Conservation (phyloP, 179 eudicot genomes). For the Beta macrorhiza region DNA sequence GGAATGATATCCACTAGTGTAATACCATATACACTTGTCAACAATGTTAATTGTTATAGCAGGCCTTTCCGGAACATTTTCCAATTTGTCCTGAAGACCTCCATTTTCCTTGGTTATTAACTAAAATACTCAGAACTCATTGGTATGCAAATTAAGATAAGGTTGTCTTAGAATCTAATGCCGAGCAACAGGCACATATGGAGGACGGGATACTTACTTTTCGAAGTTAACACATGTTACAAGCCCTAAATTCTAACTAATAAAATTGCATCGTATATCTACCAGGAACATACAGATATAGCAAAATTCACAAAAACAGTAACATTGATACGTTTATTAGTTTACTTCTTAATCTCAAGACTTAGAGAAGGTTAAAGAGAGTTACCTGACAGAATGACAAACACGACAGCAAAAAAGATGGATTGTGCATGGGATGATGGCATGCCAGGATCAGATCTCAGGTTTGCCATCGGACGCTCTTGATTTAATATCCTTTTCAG, state of each 20-base stretch:
- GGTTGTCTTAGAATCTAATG: not conserved
- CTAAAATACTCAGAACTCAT: not conserved
- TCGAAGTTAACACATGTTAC: not conserved
- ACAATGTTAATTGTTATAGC: not conserved
- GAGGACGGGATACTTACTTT: not conserved
- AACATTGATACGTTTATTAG: not conserved
- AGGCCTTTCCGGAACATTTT: not conserved
- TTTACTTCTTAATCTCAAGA: not conserved
- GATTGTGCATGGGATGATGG: conserved; percentile 91
- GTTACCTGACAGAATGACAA: conserved; percentile 54
- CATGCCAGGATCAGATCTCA: conserved; percentile 87
- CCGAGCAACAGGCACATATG: not conserved
- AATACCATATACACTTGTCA: not conserved
- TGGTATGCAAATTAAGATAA: not conserved
- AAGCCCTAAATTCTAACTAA: not conserved
- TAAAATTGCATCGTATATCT: not conserved
- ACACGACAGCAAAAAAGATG: conserved; percentile 48
- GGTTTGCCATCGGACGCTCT: conserved; percentile 57
- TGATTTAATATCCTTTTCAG: conserved; percentile 72
- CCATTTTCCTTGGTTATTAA: not conserved
- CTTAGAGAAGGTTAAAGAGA: conserved; percentile 19
- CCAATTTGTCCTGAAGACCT: not conserved
- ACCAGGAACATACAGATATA: not conserved
- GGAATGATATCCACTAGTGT: not conserved
- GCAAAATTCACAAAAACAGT: too few relatives aligned